Conservation (phyloP, 169 alveolate genomes). For the Plasmodium falciparum region DNA sequence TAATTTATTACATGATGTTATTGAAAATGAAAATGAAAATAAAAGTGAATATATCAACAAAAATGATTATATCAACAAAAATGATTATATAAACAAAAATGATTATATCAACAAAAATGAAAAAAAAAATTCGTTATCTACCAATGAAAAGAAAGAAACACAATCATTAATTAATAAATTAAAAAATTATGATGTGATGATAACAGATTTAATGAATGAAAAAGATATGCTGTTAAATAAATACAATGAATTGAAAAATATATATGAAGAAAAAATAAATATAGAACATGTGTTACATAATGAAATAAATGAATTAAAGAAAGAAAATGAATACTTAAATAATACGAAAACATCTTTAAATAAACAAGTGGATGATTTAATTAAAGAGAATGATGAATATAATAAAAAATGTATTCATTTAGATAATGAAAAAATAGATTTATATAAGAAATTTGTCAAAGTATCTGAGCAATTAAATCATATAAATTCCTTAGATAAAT, state of each 20-base stretch:
- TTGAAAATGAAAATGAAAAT: conserved; percentile 33
- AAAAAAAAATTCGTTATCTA: conserved; percentile 12
- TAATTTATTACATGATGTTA: conserved; percentile 10
- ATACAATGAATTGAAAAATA: conserved; percentile 54
- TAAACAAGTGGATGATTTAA: conserved; percentile 24
- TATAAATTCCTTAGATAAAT: conserved; percentile 9
- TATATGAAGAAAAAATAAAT: conserved; percentile 49
- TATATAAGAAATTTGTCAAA: conserved; percentile 55
- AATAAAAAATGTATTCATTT: conserved; percentile 47
- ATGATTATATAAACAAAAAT: conserved; percentile 23
- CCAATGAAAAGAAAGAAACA: conserved; percentile 28
- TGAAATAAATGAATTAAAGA: conserved; percentile 47
- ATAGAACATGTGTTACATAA: conserved; percentile 20
- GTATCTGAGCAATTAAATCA: conserved; percentile 38
- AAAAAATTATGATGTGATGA: conserved; percentile 60
- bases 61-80: conserved; percentile 23
- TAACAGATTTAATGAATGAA: conserved; percentile 46
- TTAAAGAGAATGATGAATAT: conserved; percentile 59
- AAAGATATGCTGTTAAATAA: conserved; percentile 47
- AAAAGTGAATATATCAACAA: conserved; percentile 6
- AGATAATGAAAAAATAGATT: conserved; percentile 66
- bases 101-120: conserved; percentile 21
- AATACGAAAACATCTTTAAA: conserved; percentile 31
- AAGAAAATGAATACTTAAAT: conserved; percentile 18
- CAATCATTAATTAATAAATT: conserved; percentile 20